These are phyloP conservation scores for Eucalyptus caleyi DNA, from an alignment of 345 rosid genomes.

Conservation along the genomic window DNA sequence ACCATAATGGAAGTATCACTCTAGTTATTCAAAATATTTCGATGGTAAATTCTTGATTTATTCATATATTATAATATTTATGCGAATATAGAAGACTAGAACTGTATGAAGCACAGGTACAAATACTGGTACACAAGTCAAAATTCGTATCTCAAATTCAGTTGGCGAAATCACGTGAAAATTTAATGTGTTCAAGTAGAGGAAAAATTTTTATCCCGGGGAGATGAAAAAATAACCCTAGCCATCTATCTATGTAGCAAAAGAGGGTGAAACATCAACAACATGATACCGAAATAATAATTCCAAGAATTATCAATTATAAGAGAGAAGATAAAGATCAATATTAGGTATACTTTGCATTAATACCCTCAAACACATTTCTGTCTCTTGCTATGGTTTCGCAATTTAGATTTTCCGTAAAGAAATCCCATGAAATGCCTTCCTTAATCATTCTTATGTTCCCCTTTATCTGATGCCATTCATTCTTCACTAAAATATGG, in stretches of 20 bases:
- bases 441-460: background rate
- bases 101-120: fast-evolving
- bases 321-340: background rate
- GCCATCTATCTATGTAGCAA: background rate
- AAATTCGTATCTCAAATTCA: background rate
- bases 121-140: background rate
- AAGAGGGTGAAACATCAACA: background rate
- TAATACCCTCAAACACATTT: background rate
- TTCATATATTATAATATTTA: background rate
- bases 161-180: background rate
- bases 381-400: background rate
- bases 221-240: background rate
- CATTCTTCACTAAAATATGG: background rate
- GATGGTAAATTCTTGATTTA: background rate
- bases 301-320: background rate
- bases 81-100: background rate
- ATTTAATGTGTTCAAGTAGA: too few relatives aligned
- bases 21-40: background rate
- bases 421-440: background rate
- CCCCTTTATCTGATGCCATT: background rate
- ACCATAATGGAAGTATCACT: background rate
- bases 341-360: fast-evolving
- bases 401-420: background rate
- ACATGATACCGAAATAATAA: background rate
- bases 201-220: background rate